A percentile compares a stretch with the other conserved stretches of the same genome.
phyloP scores from a whole-genome alignment of 371 early-diverging fungal genomes.

The Thermomucor indicae-seudaticae region DNA sequence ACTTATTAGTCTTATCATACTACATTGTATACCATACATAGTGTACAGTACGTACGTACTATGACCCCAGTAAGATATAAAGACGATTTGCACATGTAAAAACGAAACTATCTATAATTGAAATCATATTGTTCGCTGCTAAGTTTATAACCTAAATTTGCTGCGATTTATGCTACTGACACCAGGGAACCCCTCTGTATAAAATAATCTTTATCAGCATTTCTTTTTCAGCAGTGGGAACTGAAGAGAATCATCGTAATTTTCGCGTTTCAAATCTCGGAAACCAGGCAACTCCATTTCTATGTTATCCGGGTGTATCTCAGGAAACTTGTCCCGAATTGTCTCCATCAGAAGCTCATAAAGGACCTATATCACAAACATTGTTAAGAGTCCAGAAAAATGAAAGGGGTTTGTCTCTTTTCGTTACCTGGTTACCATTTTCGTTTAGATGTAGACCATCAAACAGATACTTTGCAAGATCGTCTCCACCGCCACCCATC shows the following conservation, averaged over 20 bases:
- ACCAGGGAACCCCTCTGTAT: too few relatives aligned
- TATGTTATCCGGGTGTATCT: conserved; percentile 37
- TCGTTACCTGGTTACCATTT: conserved; percentile 51
- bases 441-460: conserved; percentile 68
- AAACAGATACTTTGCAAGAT: conserved; percentile 34
- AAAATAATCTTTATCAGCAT: too few relatives aligned
- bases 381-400: background rate
- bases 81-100: too few relatives aligned
- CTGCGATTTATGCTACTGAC: too few relatives aligned
- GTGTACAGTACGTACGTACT: too few relatives aligned
- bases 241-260: conserved; percentile 16
- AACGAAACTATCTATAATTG: too few relatives aligned
- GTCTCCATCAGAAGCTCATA: conserved; percentile 26
- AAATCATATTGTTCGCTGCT: too few relatives aligned
- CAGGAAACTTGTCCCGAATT: conserved; percentile 24
- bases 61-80: too few relatives aligned
- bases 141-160: too few relatives aligned
- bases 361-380: conserved; percentile 14
- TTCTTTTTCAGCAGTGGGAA: conserved; percentile 20
- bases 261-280: conserved; percentile 12
- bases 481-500: conserved; percentile 18
- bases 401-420: background rate
- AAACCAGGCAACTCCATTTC: conserved; percentile 27
- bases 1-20: too few relatives aligned
- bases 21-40: too few relatives aligned